These are phyloP conservation scores for Typha latifolia DNA, from an alignment of 176 grass and related monocot genomes.

Conservation along the genomic window DNA sequence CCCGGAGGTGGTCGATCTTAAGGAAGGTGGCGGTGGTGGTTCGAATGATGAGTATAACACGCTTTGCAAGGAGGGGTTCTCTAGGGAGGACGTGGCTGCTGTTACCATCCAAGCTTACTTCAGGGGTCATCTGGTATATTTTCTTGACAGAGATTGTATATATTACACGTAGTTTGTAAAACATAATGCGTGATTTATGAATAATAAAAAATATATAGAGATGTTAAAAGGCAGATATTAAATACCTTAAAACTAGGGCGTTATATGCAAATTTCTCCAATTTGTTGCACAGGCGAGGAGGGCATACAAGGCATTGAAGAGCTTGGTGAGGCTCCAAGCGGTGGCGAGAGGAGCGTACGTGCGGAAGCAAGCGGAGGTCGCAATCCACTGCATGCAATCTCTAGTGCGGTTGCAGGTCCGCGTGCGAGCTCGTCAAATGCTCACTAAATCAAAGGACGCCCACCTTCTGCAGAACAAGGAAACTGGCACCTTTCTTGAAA, in stretches of 20 bases:
- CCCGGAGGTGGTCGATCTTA: not conserved
- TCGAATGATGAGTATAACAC: conserved; percentile 49
- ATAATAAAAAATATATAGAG: no score
- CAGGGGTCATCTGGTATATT: conserved; percentile 52
- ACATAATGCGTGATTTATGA: no score
- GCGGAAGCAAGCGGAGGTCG: conserved; percentile 66
- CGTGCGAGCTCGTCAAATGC: conserved; percentile 54
- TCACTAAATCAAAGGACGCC: conserved; percentile 34
- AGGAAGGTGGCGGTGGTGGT: conserved; percentile 30
- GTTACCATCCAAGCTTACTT: conserved; percentile 82
- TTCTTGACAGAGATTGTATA: not conserved
- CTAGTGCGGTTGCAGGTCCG: conserved; percentile 71
- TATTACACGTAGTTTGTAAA: no score
- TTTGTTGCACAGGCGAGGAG: conserved; percentile 51
- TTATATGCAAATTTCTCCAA: not conserved
- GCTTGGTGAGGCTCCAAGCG: conserved; percentile 86
- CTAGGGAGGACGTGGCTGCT: conserved; percentile 57
- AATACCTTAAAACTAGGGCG: not conserved
- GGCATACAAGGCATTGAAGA: conserved; percentile 70
- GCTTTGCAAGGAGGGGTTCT: conserved; percentile 59
- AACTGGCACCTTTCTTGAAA: no score
- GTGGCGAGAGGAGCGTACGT: conserved; percentile 78
- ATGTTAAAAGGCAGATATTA: not conserved
- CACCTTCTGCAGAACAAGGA: conserved; percentile 25
- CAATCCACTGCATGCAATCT: conserved; percentile 84